Evolutionary conservation across 2,329 filamentous ascomycete genomes (phyloP).

Genomic region (Nothopassalora personata): DNA sequence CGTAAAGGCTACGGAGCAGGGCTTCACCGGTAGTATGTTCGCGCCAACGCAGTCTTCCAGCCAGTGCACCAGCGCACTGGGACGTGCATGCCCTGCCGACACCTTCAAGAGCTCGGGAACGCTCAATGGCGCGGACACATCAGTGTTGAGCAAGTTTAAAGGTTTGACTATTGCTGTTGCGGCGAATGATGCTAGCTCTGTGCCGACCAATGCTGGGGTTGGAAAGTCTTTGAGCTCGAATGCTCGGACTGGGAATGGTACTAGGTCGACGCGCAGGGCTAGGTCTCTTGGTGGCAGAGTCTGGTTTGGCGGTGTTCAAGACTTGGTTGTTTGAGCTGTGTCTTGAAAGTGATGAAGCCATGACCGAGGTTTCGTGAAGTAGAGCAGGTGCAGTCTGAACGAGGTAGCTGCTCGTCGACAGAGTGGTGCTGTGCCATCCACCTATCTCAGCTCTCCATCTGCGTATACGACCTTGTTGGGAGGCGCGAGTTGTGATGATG

Average conservation of each 20-base stretch:
- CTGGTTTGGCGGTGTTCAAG: background rate
- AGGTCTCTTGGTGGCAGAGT: background rate
- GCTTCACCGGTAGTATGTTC: conserved; percentile 10
- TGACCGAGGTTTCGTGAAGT: background rate
- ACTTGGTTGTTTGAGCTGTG: background rate
- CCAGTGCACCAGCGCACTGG: conserved; percentile 8
- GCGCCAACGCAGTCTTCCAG: conserved; percentile 6
- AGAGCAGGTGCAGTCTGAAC: background rate
- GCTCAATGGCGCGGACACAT: conserved; percentile 5
- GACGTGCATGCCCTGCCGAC: conserved; percentile 11
- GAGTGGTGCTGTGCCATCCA: too few relatives aligned
- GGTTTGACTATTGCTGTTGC: conserved; percentile 15
- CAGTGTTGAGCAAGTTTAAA: conserved; percentile 12
- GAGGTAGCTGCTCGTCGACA: background rate
- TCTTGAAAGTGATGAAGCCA: background rate
- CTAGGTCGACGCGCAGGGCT: background rate
- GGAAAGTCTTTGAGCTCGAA: conserved; percentile 3
- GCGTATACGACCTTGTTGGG: too few relatives aligned
- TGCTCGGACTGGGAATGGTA: background rate
- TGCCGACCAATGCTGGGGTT: conserved; percentile 15
- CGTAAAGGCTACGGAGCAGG: conserved; percentile 3
- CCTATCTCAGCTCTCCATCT: too few relatives aligned
- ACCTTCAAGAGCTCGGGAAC: conserved; percentile 9
- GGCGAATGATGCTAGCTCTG: conserved; percentile 13
- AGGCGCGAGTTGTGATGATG: too few relatives aligned